phyloP scores from a whole-genome alignment of 2,329 filamentous ascomycete species.

The Colletotrichum sp. region DNA sequence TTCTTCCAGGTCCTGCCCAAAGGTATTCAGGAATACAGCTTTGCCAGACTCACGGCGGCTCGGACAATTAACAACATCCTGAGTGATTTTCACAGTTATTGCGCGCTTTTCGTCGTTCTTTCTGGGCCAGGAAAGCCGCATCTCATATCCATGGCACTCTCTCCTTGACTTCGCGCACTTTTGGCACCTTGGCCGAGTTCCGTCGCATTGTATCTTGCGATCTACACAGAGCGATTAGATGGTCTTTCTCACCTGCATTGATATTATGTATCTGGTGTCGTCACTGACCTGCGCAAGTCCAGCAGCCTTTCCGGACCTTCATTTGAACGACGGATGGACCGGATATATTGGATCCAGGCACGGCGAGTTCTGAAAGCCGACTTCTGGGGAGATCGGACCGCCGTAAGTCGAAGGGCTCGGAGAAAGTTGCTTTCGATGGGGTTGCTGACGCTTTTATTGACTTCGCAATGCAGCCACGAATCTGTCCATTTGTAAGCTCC shows the following conservation, averaged over 20 bases:
- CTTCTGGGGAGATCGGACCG: background rate
- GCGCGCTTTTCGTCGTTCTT: background rate
- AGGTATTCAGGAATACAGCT: background rate
- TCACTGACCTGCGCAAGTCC: slow-evolving; percentile 1
- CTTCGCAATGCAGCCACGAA: background rate
- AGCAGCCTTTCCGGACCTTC: background rate
- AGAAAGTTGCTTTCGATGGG: background rate
- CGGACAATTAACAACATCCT: background rate
- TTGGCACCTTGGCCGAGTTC: background rate
- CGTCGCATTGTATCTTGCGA: background rate
- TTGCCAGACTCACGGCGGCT: accelerated
- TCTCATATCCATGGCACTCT: background rate
- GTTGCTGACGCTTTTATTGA: background rate
- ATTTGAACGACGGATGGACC: background rate
- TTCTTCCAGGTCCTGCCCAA: background rate
- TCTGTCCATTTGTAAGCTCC: background rate
- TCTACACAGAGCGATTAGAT: background rate
- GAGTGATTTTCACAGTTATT: background rate
- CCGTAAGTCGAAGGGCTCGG: background rate
- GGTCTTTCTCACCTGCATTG: background rate
- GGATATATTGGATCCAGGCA: too few relatives aligned
- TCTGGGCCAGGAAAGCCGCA: background rate
- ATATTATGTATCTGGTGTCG: accelerated
- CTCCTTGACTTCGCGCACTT: background rate
- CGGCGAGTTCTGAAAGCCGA: background rate